A percentile compares a stretch with the other conserved stretches of the same genome.
Evolutionary conservation across 83 land plant genomes (phyloP).

Genomic region (Larix sibirica): DNA sequence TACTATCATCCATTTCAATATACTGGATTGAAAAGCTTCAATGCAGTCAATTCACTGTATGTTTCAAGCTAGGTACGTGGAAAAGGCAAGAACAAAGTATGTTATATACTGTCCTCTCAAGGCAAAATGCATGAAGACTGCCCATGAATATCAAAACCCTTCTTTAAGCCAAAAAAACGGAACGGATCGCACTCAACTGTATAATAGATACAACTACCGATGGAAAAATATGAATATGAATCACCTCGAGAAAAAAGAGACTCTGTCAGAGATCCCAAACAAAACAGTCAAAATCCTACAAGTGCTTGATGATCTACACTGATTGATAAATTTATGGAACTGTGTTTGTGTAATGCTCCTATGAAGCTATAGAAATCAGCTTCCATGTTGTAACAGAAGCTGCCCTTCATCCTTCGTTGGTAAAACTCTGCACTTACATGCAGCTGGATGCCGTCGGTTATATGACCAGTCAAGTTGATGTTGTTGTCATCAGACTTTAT

Average conservation of each 20-base stretch:
- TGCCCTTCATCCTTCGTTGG: background rate
- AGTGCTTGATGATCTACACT: background rate
- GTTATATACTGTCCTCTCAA: background rate
- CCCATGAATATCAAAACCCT: background rate
- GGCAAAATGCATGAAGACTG: background rate
- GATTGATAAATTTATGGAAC: background rate
- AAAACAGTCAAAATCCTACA: slow-evolving; percentile 8
- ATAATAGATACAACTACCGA: slow-evolving; percentile 14
- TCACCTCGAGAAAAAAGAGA: background rate
- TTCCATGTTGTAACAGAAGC: background rate
- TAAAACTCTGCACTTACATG: background rate
- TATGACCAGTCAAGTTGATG: slow-evolving; percentile 10
- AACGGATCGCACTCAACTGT: background rate
- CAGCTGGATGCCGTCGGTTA: background rate
- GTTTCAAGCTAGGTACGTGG: too few relatives aligned
- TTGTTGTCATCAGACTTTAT: slow-evolving; percentile 9
- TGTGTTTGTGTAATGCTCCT: background rate
- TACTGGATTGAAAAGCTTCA: too few relatives aligned
- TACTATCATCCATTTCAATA: too few relatives aligned
- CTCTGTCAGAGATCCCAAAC: slow-evolving; percentile 9
- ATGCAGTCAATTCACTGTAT: too few relatives aligned
- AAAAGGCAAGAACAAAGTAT: background rate
- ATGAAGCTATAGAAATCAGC: background rate
- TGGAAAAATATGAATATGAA: slow-evolving; percentile 8
- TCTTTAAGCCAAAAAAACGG: slow-evolving; percentile 1